Evolutionary conservation across 345 rosid genomes (phyloP), one percentile per base, ranked within the genome.

Genomic region (Moricandia arvensis): DNA sequence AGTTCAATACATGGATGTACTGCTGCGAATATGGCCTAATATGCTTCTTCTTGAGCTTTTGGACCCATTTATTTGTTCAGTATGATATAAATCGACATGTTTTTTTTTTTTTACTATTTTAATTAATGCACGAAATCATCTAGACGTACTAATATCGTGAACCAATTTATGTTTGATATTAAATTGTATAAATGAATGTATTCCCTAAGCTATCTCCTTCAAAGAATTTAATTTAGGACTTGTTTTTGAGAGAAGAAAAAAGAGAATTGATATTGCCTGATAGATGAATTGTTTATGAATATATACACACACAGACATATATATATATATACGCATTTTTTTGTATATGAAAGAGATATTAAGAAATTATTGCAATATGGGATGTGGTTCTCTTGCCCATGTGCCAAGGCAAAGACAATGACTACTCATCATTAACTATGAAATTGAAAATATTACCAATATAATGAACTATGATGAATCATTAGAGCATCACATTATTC

Each of bases 21-120:
- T 75, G 51, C 67, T 58, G 54, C 10, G 53, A 33, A 68, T 60
- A 75, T 68, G 79, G 73, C 37, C 69, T 54, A 75, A 35, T 45
- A 16, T 74, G 59, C 66, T 45, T 58, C 57, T 54, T 26, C 55
- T 64, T 30, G 7, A 18, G 15, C 43, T 43, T 66, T 17, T 43
- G 60, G 49, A 67, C 31, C 51, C 61, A 45, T 41, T 59, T 18
- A 43, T 43, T 18, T 29, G 60, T n/a, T 21, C 45, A 74, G 69
- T 35, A 55, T 38, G 64, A 43, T 65, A 65, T n/a, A 26, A n/a
- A 65, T 30, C 10, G 13, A 57, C 72, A 58, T 66, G 71, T 4
- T 15, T 64, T 26, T 12, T 66, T 65, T 4, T 15, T 64, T 26
- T 12, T 11, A 43, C 49, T 43, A 43, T 43, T 43, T 43, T 43